A percentile compares a stretch with the other conserved stretches of the same genome.
phyloP scores from a whole-genome alignment of 148 eudicot genomes.

The Arbutus unedo region DNA sequence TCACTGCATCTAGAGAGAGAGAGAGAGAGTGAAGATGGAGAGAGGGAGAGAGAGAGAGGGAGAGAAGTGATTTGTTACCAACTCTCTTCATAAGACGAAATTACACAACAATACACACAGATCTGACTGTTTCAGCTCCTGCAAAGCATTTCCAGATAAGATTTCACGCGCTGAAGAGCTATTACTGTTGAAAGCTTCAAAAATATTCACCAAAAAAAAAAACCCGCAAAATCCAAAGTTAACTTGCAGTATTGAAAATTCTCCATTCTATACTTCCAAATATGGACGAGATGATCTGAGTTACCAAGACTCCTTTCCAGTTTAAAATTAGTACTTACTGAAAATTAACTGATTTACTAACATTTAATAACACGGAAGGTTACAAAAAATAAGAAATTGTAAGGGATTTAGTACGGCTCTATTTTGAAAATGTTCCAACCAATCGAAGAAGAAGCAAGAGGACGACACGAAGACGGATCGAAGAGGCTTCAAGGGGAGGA shows the following conservation, averaged over 20 bases:
- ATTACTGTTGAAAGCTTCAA: not conserved
- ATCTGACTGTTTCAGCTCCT: conserved; percentile 15
- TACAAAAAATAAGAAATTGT: not conserved
- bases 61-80: conserved; percentile 8
- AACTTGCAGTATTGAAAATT: not conserved
- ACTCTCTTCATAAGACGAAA: conserved; percentile 12
- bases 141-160: not conserved
- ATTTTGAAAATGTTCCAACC: not conserved
- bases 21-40: not conserved
- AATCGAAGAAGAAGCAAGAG: not conserved
- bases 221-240: not conserved
- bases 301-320: not conserved
- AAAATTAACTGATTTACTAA: not conserved
- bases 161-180: not conserved
- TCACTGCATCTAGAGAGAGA: not conserved
- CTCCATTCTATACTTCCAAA: too few species aligned
- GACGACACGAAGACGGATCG: conserved; percentile 12
- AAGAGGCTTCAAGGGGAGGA: conserved; percentile 1
- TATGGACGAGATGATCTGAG: too few species aligned
- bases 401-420: not conserved
- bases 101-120: not conserved
- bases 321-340: not conserved
- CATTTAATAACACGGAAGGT: too few species aligned
- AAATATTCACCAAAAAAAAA: not conserved
- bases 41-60: not conserved